Percentiles rank a stretch among this genome's conserved stretches.
Conservation (phyloP, 805 yeast species). For the Metschnikowia similis region DNA sequence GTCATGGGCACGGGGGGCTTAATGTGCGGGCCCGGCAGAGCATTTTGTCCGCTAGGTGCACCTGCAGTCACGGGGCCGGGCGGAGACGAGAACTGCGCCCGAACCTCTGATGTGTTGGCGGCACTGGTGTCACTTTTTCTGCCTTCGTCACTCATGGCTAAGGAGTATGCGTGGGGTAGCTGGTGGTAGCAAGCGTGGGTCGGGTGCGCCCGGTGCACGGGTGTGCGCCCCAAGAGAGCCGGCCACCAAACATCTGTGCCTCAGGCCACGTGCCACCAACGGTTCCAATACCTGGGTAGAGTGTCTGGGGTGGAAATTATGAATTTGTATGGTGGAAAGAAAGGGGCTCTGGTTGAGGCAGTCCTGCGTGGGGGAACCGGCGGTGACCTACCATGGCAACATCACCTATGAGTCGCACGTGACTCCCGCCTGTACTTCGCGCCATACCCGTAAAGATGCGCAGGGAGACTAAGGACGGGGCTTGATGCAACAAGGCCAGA, state of each 20-base stretch:
- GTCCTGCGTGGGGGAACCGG: too few relatives aligned
- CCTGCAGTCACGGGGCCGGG: conserved; percentile 2
- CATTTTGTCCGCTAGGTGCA: conserved; percentile 1
- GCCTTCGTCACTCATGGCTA: conserved; percentile 12
- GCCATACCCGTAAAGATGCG: too few relatives aligned
- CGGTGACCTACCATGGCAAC: too few relatives aligned
- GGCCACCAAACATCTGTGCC: background rate
- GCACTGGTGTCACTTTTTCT: conserved; percentile 10
- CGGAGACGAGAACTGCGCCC: conserved; percentile 24
- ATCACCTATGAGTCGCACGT: too few relatives aligned
- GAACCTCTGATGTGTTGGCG: conserved; percentile 18
- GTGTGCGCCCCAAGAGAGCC: background rate
- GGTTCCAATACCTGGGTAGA: too few relatives aligned
- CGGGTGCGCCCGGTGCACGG: background rate
- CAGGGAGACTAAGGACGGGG: too few relatives aligned
- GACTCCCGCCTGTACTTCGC: too few relatives aligned
- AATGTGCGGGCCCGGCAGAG: background rate
- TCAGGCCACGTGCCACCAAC: background rate
- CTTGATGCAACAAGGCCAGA: too few relatives aligned
- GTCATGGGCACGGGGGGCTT: conserved; percentile 42
- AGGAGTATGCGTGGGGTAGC: background rate
- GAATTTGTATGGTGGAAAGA: too few relatives aligned
- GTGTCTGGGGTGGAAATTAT: too few relatives aligned
- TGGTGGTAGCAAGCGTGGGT: conserved; percentile 1
- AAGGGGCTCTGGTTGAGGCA: too few relatives aligned